Percentiles rank a stretch among this genome's conserved stretches.
phyloP scores from a whole-genome alignment of 2,329 filamentous ascomycete genomes.

The Trichoderma koningii region DNA sequence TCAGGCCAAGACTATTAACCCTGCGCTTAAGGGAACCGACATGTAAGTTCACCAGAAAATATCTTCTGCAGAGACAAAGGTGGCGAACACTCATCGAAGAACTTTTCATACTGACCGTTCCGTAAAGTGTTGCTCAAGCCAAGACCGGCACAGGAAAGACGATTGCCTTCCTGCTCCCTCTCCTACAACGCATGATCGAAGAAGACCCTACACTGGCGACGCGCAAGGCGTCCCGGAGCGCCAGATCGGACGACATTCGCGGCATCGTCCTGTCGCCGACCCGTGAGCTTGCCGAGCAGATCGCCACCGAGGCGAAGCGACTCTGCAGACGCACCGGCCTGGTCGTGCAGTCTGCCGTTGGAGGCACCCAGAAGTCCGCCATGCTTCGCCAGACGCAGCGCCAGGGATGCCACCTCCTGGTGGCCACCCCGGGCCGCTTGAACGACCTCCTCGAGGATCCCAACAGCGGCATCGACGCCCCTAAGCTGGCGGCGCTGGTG shows the following conservation, averaged over 20 bases:
- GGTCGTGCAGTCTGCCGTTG: slow-evolving; percentile 75
- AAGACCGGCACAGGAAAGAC: slow-evolving; percentile 98
- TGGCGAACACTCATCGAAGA: not conserved
- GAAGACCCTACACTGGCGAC: slow-evolving; percentile 63
- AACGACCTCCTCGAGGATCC: slow-evolving; percentile 76
- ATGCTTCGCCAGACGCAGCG: slow-evolving; percentile 69
- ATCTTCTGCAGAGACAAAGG: not conserved
- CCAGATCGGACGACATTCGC: slow-evolving; percentile 61
- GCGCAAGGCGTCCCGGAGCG: slow-evolving; percentile 40
- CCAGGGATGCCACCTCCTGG: slow-evolving; percentile 82
- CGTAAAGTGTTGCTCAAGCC: slow-evolving; percentile 77
- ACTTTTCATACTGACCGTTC: slow-evolving; percentile 28
- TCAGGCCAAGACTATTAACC: slow-evolving; percentile 78
- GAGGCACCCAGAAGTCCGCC: slow-evolving; percentile 75
- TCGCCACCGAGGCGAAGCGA: slow-evolving; percentile 74
- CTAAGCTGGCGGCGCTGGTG: slow-evolving; percentile 85
- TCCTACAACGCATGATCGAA: slow-evolving; percentile 75
- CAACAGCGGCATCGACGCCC: slow-evolving; percentile 65
- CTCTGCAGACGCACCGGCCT: slow-evolving; percentile 67
- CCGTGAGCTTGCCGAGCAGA: slow-evolving; percentile 78
- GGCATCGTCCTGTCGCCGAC: slow-evolving; percentile 77
- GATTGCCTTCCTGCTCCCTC: slow-evolving; percentile 84
- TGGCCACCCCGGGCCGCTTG: slow-evolving; percentile 87
- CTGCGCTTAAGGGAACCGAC: slow-evolving; percentile 77
- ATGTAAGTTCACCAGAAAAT: slow-evolving; percentile 59